A percentile compares a stretch with the other conserved stretches of the same genome.
These are phyloP conservation scores for Colletotrichum agaves DNA, from an alignment of 2,329 filamentous ascomycete species.

Conservation along the genomic window DNA sequence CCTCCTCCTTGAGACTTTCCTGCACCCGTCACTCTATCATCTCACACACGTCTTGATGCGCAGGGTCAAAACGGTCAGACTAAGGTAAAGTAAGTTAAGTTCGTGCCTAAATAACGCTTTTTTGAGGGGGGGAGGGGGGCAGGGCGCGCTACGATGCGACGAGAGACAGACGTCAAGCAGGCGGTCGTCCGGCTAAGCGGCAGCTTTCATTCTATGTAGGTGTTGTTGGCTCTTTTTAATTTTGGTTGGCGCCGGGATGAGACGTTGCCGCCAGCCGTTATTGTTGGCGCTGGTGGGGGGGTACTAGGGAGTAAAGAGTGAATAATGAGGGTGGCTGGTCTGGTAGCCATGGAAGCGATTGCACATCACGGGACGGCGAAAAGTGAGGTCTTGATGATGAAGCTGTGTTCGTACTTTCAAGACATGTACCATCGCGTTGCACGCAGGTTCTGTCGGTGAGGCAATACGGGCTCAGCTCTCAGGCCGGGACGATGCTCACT, in stretches of 20 bases:
- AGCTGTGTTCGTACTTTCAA: background rate
- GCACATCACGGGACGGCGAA: background rate
- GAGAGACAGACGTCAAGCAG: constrained; percentile 28
- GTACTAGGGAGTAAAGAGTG: background rate
- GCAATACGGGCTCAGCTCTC: constrained; percentile 5
- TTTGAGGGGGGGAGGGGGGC: constrained; percentile 3
- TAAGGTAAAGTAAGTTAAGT: constrained; percentile 14
- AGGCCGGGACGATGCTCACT: background rate
- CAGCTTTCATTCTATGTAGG: constrained; percentile 17
- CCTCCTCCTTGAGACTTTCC: background rate
- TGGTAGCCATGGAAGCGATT: constrained; percentile 2
- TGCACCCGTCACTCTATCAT: background rate
- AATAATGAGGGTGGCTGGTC: background rate
- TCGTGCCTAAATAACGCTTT: background rate
- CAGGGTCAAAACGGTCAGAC: constrained; percentile 24
- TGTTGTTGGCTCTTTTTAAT: constrained; percentile 2
- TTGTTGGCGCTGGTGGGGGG: background rate
- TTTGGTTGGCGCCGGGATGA: constrained; percentile 6
- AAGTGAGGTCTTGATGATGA: background rate
- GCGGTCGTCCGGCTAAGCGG: constrained; percentile 24
- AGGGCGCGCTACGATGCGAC: constrained; percentile 15
- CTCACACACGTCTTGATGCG: constrained; percentile 25
- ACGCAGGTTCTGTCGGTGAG: constrained; percentile 14
- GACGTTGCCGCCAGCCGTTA: constrained; percentile 5
- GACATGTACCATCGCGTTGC: constrained; percentile 9